Conservation (phyloP, 2,329 filamentous ascomycete species). For the Dactylella cylindrospora region DNA sequence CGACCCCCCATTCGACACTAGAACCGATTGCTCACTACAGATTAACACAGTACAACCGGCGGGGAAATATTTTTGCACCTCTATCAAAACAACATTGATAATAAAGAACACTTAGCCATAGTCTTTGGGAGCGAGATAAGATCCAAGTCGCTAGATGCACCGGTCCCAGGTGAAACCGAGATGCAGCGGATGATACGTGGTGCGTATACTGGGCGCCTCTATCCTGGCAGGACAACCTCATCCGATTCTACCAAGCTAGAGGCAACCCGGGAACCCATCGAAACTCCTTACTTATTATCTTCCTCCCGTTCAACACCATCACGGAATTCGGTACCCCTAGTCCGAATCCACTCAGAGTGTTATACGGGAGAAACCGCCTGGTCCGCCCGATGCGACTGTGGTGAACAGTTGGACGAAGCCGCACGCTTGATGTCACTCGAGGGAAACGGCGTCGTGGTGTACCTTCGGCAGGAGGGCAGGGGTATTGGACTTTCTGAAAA, state of each 20-base stretch:
- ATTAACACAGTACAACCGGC: constrained; percentile 62
- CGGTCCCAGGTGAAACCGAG: constrained; percentile 75
- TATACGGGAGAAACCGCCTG: constrained; percentile 98
- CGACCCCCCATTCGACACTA: no score
- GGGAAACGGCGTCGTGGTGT: constrained; percentile 84
- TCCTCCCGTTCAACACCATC: constrained; percentile 21
- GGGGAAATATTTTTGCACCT: constrained; percentile 97
- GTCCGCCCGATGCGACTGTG: constrained; percentile 96
- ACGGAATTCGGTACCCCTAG: constrained; percentile 63
- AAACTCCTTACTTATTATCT: constrained; percentile 38
- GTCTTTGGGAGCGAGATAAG: constrained; percentile 89
- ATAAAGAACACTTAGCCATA: constrained; percentile 94
- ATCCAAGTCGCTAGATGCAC: constrained; percentile 69
- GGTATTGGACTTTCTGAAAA: constrained; percentile 95
- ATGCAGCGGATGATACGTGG: constrained; percentile 90
- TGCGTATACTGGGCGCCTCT: constrained; percentile 85
- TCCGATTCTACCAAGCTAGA: constrained; percentile 3
- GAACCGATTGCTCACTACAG: no score
- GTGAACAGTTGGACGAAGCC: constrained; percentile 95
- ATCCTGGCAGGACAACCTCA: constrained; percentile 72
- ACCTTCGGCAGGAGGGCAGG: constrained; percentile 90
- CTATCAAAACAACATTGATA: constrained; percentile 88
- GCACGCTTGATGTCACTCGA: constrained; percentile 81
- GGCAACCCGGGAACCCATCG: not conserved
- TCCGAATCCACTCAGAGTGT: constrained; percentile 95